Percentiles rank a stretch among this genome's conserved stretches.
Evolutionary conservation across 495 filamentous ascomycete species (phyloP).

Genomic region (Ascobolus immersus): DNA sequence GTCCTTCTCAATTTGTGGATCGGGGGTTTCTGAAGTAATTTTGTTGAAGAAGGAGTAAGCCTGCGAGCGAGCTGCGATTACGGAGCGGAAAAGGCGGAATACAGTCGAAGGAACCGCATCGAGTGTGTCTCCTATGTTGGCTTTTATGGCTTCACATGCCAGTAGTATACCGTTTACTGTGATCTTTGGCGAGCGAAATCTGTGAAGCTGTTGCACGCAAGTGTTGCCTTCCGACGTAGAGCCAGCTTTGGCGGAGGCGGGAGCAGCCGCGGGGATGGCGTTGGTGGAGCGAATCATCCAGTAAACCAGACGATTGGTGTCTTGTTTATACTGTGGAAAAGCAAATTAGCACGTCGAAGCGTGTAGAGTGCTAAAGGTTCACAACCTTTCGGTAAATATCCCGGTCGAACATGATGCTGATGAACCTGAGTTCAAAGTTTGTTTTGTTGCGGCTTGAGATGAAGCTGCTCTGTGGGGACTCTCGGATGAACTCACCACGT

Average conservation of each 20-base stretch:
- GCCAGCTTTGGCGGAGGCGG: background rate
- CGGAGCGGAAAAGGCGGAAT: conserved; percentile 11
- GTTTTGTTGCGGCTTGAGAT: too few species aligned
- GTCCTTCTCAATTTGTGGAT: conserved; percentile 19
- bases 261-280: conserved; percentile 12
- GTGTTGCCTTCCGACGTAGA: background rate
- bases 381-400: too few species aligned
- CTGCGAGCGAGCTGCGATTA: conserved; percentile 13
- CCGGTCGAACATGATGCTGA: too few species aligned
- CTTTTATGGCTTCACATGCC: too few species aligned
- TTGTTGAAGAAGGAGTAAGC: conserved; percentile 12
- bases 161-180: too few species aligned
- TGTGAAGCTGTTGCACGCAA: background rate
- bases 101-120: background rate
- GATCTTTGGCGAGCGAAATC: background rate
- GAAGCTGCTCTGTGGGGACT: too few species aligned
- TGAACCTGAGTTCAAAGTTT: too few species aligned
- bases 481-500: too few species aligned
- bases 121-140: background rate
- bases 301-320: conserved; percentile 18
- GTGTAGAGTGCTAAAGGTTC: too few species aligned
- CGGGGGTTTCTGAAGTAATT: conserved; percentile 14
- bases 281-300: conserved; percentile 21
- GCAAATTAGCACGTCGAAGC: too few species aligned
- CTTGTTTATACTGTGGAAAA: conserved; percentile 19